Conservation (phyloP, 352 stramenopile genomes). For the Phytophthora parvispora region DNA sequence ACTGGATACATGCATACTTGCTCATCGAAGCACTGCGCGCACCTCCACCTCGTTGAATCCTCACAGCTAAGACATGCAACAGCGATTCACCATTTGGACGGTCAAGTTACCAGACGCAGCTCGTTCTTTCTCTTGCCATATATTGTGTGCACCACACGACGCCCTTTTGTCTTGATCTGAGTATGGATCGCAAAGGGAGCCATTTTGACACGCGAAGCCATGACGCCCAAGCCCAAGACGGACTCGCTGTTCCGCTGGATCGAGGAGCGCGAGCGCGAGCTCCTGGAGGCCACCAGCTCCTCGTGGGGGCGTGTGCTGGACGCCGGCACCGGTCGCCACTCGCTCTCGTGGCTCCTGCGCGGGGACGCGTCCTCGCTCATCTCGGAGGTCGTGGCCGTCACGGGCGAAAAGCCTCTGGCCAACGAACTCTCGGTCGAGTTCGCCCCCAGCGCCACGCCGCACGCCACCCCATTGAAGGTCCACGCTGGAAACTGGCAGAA, state of each 20-base stretch:
- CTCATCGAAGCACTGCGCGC: too few species aligned
- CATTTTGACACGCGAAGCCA: constrained; percentile 4
- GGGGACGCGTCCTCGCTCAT: constrained; percentile 34
- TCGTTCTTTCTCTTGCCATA: too few species aligned
- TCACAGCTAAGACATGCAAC: too few species aligned
- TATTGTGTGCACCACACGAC: constrained; percentile 4
- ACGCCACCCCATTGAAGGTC: constrained; percentile 48
- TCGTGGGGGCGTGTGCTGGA: constrained; percentile 87
- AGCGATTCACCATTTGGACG: too few species aligned
- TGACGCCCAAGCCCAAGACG: constrained; percentile 47
- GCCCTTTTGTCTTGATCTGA: background rate
- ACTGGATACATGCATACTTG: too few species aligned
- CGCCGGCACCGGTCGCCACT: constrained; percentile 92
- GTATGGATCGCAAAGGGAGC: too few species aligned
- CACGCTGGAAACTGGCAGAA: constrained; percentile 83
- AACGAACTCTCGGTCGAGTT: constrained; percentile 52
- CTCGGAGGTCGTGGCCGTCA: constrained; percentile 72
- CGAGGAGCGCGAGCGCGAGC: constrained; percentile 63
- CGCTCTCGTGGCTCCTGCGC: constrained; percentile 85
- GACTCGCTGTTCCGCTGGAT: constrained; percentile 83
- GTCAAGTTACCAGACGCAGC: too few species aligned
- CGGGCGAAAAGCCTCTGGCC: constrained; percentile 71
- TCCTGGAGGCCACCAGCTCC: constrained; percentile 8
- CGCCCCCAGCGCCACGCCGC: constrained; percentile 32
- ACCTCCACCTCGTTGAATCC: too few species aligned